Conservation (phyloP, 805 yeast genomes). For the Saccharomycopsis sp. region DNA sequence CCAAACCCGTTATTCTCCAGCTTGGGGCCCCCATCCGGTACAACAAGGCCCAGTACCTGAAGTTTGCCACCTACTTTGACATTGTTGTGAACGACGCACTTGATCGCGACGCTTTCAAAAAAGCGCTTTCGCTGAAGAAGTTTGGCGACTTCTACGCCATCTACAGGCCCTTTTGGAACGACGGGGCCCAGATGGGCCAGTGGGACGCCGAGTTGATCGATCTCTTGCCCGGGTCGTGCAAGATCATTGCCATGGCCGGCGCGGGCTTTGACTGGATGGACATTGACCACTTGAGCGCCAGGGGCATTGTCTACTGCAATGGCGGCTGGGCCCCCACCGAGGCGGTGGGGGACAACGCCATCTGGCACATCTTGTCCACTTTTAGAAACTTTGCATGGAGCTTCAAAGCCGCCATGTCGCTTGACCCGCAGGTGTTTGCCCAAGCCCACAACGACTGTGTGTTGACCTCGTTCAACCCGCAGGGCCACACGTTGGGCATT, state of each 20-base stretch:
- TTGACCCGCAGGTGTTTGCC: constrained; percentile 3
- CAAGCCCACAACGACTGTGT: constrained; percentile 16
- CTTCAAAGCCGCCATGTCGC: constrained; percentile 10
- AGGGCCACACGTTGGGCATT: constrained; percentile 29
- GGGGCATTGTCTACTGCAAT: constrained; percentile 28
- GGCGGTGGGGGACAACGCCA: constrained; percentile 17
- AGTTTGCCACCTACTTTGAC: constrained; percentile 9
- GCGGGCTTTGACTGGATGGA: constrained; percentile 55
- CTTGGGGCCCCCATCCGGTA: constrained; percentile 20
- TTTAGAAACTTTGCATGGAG: constrained; percentile 17
- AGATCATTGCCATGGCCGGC: constrained; percentile 24
- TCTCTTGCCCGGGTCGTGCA: constrained; percentile 12
- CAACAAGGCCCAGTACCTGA: constrained; percentile 9
- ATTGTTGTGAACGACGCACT: constrained; percentile 1
- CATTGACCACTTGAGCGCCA: constrained; percentile 31
- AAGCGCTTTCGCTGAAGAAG: constrained; percentile 4
- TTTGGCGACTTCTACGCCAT: constrained; percentile 18
- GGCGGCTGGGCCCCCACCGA: constrained; percentile 19
- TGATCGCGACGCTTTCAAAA: constrained; percentile 6
- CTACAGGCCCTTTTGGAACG: constrained; percentile 20
- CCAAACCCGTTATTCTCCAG: constrained; percentile 16
- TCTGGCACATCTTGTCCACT: constrained; percentile 18
- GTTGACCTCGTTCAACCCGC: constrained; percentile 23
- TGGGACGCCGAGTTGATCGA: constrained; percentile 18
- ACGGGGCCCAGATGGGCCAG: constrained; percentile 19